phyloP scores from a whole-genome alignment of 2,329 filamentous ascomycete species.

The Phoma herbarum region DNA sequence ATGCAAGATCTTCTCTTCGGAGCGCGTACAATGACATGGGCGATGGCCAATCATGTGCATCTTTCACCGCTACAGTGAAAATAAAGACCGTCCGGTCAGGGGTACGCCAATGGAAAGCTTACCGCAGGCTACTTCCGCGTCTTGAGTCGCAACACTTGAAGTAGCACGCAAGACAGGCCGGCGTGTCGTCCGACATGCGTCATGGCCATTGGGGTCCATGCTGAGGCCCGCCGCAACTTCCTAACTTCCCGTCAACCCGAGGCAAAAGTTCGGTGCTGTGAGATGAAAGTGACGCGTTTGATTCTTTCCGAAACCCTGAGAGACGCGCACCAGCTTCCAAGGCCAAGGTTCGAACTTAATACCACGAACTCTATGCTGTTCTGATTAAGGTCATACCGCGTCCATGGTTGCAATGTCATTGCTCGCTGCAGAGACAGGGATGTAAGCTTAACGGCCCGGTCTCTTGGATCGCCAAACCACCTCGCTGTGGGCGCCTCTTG shows the following conservation, averaged over 20 bases:
- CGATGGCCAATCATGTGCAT: constrained; percentile 35
- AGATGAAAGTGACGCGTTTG: constrained; percentile 19
- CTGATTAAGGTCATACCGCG: constrained; percentile 14
- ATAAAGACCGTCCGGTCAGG: constrained; percentile 29
- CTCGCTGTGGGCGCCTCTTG: constrained; percentile 27
- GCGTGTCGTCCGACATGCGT: constrained; percentile 31
- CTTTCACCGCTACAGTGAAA: constrained; percentile 43
- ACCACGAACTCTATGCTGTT: constrained; percentile 1
- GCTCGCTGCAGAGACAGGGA: constrained; percentile 25
- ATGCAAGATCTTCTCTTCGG: constrained; percentile 22
- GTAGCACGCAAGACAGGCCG: constrained; percentile 28
- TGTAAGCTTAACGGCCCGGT: constrained; percentile 34
- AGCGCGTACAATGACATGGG: constrained; percentile 19
- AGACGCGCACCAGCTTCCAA: not conserved
- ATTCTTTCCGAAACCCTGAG: constrained; percentile 12
- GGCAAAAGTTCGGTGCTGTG: constrained; percentile 16
- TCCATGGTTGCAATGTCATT: constrained; percentile 11
- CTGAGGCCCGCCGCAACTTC: constrained; percentile 28
- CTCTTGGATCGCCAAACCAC: constrained; percentile 36
- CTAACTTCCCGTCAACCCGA: constrained; percentile 19
- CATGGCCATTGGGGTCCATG: constrained; percentile 30
- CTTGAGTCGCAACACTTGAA: constrained; percentile 33
- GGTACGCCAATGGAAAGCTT: constrained; percentile 30
- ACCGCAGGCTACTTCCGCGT: constrained; percentile 32
- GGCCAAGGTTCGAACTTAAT: constrained; percentile 1